Evolutionary conservation across 139 green algal species (phyloP), one percentile per base, ranked within the genome.

Genomic region (Microglena sp.): DNA sequence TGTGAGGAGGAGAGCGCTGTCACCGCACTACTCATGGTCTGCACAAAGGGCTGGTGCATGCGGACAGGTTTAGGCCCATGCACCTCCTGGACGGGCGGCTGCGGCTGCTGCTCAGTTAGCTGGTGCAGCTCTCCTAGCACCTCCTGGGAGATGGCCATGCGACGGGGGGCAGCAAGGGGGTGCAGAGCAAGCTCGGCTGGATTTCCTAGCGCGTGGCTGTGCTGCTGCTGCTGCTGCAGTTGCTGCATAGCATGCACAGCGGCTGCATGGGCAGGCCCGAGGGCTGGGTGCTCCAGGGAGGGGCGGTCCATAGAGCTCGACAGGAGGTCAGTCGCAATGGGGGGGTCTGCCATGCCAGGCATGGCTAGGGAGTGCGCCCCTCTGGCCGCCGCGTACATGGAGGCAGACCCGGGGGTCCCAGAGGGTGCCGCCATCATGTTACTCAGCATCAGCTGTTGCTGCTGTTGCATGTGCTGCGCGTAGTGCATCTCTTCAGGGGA

Each of bases 191-290:
- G 2, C 29, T 55, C 26, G 29, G 24, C 24, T 60, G 44, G 31
- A 31, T 65, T 27, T 56, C 45, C 40, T 29, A 44, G 28, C 18
- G 45, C 33, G n/a, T 66, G 43, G 22, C 62, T 24, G 32, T 33
- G 29, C 45, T 54, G 32, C 33, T 62, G 58, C 45, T 34, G 33
- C 27, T 70, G 36, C 55, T 59, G 45, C 62, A 60, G 62, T 34
- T 56, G 63, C 27, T 36, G 33, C 40, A 43, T 28, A 21, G 32
- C 57, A 7, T 30, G 32, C 57, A 18, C 33, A 32, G 22, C 33
- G 4, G 29, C 57, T 15, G 18, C 26, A 34, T 61, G 55, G 4
- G 55, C 29, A 4, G 28, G 26, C 8, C 28, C 29, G 4, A 46
- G 65, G 1, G 58, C 33, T 24, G 44, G 33, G 5, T 30, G 44